A percentile compares a stretch with the other conserved stretches of the same genome.
These are phyloP conservation scores for Chalciporus sphaerocephalus DNA, from an alignment of 768 basidiomycete species.

Conservation along the genomic window DNA sequence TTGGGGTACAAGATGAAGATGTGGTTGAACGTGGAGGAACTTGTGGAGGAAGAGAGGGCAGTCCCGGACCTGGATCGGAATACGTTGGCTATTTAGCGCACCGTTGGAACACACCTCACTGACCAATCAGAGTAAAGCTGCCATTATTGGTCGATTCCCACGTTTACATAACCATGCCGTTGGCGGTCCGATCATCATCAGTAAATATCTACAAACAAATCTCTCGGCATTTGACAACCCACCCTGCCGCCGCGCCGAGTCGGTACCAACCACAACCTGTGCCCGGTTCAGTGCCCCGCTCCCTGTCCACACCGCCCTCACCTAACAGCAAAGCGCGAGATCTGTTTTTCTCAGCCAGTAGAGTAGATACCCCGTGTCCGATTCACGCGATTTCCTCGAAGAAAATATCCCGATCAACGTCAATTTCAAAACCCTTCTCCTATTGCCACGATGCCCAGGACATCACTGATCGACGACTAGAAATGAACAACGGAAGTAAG, in stretches of 20 bases:
- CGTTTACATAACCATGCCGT: slow-evolving; percentile 23
- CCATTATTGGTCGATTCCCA: slow-evolving; percentile 18
- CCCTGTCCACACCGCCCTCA: too few species aligned
- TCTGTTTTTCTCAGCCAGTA: too few species aligned
- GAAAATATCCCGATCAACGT: too few species aligned
- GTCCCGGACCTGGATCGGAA: slow-evolving; percentile 4
- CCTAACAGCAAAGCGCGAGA: too few species aligned
- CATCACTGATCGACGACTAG: too few species aligned
- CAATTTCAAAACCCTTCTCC: too few species aligned
- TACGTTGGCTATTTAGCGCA: slow-evolving; percentile 28
- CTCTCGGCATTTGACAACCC: slow-evolving; percentile 24
- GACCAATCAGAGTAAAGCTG: slow-evolving; percentile 15
- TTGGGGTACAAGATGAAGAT: neutral
- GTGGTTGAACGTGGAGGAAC: neutral
- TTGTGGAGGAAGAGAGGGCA: slow-evolving; percentile 9
- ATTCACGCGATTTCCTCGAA: too few species aligned
- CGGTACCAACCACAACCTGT: too few species aligned
- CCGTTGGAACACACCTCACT: neutral
- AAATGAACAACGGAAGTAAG: too few species aligned
- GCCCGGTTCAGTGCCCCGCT: too few species aligned
- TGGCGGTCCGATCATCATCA: slow-evolving; percentile 30
- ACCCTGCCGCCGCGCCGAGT: neutral
- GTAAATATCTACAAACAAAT: slow-evolving; percentile 18
- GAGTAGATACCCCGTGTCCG: too few species aligned
- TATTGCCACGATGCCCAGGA: too few species aligned